These are phyloP conservation scores for Erodium maritimum DNA, from an alignment of 345 rosid species.

Conservation along the genomic window DNA sequence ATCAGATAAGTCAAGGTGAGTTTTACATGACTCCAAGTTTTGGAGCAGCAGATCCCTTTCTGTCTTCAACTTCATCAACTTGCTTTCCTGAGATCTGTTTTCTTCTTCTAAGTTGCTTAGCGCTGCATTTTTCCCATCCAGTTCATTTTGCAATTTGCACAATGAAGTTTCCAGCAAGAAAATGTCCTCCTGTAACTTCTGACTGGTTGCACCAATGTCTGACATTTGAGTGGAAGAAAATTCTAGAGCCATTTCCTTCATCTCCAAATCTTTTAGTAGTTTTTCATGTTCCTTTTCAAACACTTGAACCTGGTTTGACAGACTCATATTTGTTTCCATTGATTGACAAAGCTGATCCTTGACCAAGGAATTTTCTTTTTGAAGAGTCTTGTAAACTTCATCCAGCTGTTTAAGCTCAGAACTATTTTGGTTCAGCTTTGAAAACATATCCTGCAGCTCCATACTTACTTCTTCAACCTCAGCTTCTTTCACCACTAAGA, in stretches of 20 bases:
- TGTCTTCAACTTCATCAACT: conserved; percentile 21
- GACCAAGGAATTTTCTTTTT: conserved; percentile 17
- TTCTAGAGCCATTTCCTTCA: conserved; percentile 23
- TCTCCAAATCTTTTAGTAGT: conserved; percentile 21
- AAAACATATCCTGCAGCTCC: conserved; percentile 21
- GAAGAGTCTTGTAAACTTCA: conserved; percentile 21
- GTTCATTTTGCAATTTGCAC: conserved; percentile 15
- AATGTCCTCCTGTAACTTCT: conserved; percentile 18
- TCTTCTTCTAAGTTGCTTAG: conserved; percentile 24
- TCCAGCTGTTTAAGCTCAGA: conserved; percentile 25
- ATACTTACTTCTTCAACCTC: conserved; percentile 28
- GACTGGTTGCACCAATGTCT: conserved; percentile 18
- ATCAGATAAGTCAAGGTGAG: conserved; percentile 14
- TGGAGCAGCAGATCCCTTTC: conserved; percentile 28
- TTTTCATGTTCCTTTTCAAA: conserved; percentile 23
- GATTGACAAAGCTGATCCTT: conserved; percentile 25
- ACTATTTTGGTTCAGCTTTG: conserved; percentile 21
- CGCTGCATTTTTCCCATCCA: conserved; percentile 19
- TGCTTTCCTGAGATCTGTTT: conserved; percentile 18
- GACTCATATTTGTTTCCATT: conserved; percentile 13
- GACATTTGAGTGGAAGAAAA: conserved; percentile 13
- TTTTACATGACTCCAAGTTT: conserved; percentile 35
- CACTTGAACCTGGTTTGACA: conserved; percentile 26
- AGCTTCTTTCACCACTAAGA: conserved; percentile 24
- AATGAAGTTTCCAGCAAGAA: conserved; percentile 17